Percentiles rank a stretch among this genome's conserved stretches.
Conservation (phyloP, 805 yeast genomes). For the Metschnikowia lunata region DNA sequence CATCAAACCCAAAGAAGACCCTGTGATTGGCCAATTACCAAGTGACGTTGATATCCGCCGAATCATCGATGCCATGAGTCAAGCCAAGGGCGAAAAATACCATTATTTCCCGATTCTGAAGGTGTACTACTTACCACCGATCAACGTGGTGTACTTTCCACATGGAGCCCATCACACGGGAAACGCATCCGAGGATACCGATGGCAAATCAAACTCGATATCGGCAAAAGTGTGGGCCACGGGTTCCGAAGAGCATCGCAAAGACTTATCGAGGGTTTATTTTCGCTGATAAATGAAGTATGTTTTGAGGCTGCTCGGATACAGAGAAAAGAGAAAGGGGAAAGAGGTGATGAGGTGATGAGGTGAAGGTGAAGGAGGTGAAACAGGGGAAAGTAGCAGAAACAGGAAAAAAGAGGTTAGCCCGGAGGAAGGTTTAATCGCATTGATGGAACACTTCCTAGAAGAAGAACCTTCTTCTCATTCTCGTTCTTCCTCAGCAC, state of each 20-base stretch:
- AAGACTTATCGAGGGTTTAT: slow-evolving; percentile 10
- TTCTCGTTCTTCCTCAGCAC: too few relatives aligned
- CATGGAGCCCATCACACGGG: slow-evolving; percentile 45
- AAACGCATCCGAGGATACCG: background rate
- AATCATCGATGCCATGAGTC: slow-evolving; percentile 7
- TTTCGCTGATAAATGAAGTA: slow-evolving; percentile 3
- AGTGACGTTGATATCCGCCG: slow-evolving; percentile 7
- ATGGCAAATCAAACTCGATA: background rate
- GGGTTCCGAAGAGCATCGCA: slow-evolving; percentile 3
- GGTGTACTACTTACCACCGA: slow-evolving; percentile 51
- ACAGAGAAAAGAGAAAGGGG: background rate
- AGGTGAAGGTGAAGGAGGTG: too few relatives aligned
- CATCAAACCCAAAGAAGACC: background rate
- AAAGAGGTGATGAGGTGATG: too few relatives aligned
- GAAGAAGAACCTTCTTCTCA: too few relatives aligned
- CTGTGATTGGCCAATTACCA: background rate
- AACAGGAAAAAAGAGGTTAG: too few relatives aligned
- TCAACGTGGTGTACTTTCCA: slow-evolving; percentile 52
- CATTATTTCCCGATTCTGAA: slow-evolving; percentile 49
- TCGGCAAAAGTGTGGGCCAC: slow-evolving; percentile 1
- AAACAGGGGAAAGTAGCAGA: too few relatives aligned
- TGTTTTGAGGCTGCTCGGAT: background rate
- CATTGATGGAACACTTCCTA: too few relatives aligned
- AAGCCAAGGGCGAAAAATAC: slow-evolving; percentile 21
- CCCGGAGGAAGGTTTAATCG: too few relatives aligned